Evolutionary conservation across 2,329 filamentous ascomycete species (phyloP), one percentile per base, ranked within the genome.

Genomic region (Botryotinia calthae): DNA sequence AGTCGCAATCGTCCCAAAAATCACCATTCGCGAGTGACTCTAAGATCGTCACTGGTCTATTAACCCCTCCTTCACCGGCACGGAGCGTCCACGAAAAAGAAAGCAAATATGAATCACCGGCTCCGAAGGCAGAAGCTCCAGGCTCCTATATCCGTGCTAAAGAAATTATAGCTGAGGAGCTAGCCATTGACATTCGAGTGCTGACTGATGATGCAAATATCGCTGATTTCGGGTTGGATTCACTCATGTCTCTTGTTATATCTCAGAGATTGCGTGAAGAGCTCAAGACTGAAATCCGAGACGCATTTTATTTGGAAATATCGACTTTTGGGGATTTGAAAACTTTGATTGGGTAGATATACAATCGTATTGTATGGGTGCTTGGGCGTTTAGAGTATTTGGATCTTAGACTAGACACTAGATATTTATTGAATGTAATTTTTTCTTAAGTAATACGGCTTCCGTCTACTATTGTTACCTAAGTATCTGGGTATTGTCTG

Each of bases 201-300:
- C 31, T 78, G 78, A 84, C 87, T 34, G 81, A 88, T 78, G 83
- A 86, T 48, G 86, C 89, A 51, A 81, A 89, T 51, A 12, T 69
- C 3, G 51, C n/a, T 12, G 66, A 59, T 34, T 51, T 69, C 18
- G 66, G 48, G 4, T 4, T 69, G 20, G 51, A 69, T 59, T 59
- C 66, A 12, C 44, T 69, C 4, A 54, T 69, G 28, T 28, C 20
- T 28, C 18, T 69, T n/a, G 31, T 28, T 5, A 22, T 59, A 22
- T 22, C 83, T 37, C 87, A 85, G 25, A 83, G 86, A 31, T 84
- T 89, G 71, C 85, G 86, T 16, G 87, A 89, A 74, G 86, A 89
- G 34, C 80, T 89, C 9, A 51, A n/a, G 6, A 79, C 89, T 14
- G 84, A 87, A 69, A 79, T 90, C 9, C 65, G 83, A 42, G 73